Evolutionary conservation across 192 early-diverging fungal species (phyloP), one percentile per base, ranked within the genome.

Genomic region (Lunasporangiospora selenospora): DNA sequence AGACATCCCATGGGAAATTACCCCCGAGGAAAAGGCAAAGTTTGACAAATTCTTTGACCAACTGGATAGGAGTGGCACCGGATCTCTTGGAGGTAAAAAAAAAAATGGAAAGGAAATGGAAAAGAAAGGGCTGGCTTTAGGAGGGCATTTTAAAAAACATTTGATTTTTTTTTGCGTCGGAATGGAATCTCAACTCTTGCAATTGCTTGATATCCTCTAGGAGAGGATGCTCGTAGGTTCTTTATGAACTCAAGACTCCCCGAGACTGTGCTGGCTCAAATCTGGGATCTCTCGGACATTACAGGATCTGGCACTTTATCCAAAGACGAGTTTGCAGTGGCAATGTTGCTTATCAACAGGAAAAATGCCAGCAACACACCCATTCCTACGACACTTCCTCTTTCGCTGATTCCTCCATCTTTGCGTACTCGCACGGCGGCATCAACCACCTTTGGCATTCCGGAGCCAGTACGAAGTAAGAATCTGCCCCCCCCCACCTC

Each of bases 231-330:
- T 11, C 87, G 87, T 21, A 78, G 79, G 24, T 92, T 96, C 55
- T 93, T 96, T 65, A 65, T 92, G 52, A 90, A 90, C 58, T 93
- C 93, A 4, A 85, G 88, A 45, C 77, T 96, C 39, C 80, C 89
- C 0, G 83, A 86, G 29, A 49, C 77, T 1, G 81, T 75, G 1
- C 70, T 96, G 45, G 93, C 92, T 18, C 81, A 87, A 45, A 89
- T 96, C 44, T 96, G 93, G 88, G 89, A 92, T 40, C 79, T 94
- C 46, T 80, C 89, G 0, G 88, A 91, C 59, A 86, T 81, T 31
- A 79, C 75, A 16, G 81, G 83, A 58, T 76, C 77, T 42, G 89
- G 90, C 1, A 75, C 67, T 30, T 78, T 93, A 15, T 82, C 77
- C 31, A 75, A 81, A 33, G 87, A 93, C 27, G 88, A 92, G 75